These are phyloP conservation scores for Quercus berberidifolia DNA, from an alignment of 306 rosid species.

Conservation along the genomic window DNA sequence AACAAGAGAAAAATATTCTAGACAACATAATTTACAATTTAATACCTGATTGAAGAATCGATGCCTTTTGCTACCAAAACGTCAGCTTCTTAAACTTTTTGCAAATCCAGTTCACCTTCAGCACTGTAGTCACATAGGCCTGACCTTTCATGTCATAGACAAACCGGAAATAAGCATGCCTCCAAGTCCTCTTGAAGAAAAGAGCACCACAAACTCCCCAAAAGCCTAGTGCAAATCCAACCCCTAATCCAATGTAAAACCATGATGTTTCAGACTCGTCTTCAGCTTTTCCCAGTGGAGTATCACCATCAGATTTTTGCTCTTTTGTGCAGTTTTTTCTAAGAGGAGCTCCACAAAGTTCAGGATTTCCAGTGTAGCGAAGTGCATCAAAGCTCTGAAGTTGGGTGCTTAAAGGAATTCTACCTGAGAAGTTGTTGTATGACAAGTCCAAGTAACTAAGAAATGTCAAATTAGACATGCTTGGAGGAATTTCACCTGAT, in stretches of 20 bases:
- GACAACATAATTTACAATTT: too few relatives aligned
- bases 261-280: background rate
- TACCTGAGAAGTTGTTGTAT: conserved; percentile 2
- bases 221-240: too few relatives aligned
- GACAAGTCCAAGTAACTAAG: conserved; percentile 7
- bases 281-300: background rate
- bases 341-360: background rate
- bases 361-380: conserved; percentile 2
- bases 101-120: too few relatives aligned
- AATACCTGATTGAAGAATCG: too few relatives aligned
- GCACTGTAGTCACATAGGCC: too few relatives aligned
- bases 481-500: background rate
- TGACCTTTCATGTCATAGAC: too few relatives aligned
- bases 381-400: background rate
- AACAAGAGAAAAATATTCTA: too few relatives aligned
- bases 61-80: too few relatives aligned
- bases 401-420: conserved; percentile 8
- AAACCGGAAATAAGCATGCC: too few relatives aligned
- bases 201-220: background rate
- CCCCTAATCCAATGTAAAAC: conserved; percentile 9
- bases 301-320: too few relatives aligned
- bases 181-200: background rate
- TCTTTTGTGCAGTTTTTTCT: background rate
- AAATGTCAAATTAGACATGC: background rate
- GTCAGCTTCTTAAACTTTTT: too few relatives aligned